Base-by-base conservation (phyloP, 345 rosid species). In the Streptanthus diversifolius region DNA sequence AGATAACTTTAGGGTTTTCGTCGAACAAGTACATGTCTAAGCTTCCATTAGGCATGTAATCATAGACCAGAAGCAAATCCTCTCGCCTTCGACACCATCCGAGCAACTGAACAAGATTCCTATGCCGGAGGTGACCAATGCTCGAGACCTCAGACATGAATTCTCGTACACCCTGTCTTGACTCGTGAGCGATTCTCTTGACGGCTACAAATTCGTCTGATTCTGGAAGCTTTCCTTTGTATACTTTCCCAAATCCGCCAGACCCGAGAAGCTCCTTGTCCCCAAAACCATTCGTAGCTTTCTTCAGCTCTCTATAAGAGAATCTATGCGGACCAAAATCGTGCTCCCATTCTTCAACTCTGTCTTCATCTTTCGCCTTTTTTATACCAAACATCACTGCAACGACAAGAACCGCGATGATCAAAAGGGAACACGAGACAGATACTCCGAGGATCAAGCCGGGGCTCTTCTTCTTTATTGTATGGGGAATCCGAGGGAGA, bases 41-140 rank as follows among this genome's bases (percentile, higher is more conserved):
- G 88, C 98, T 91, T 48, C 97, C 93, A 47, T 88, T 88, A 24
- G 96, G 83, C 98, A 91, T 95, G 69, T 30, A 95, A 64, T 95
- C 98, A 48, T 95, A 95, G 6, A 95, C 93, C 7, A 91, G 85
- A 30, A 91, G 66, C 48, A 95, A 63, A 76, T 88, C 96, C 1
- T 81, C 85, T 40, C 63, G 63, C 21, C 80, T 72, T 29, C 93
- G 83, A 73, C 96, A 88, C 95, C 93, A 91, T 11, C 98, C 99
- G 0, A 91, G 72, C 57, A 95, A 76, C 71, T 83, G 96, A 63
- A 95, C 99, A 55, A 95, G 80, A 75, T 95, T 91, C 63, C 93
- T 82, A 78, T 95, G 98, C 11, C 97, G 86, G 48, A 95, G 89
- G 58, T 90, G 90, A 22, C 98, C 99, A 4, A 91, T 87, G 60